phyloP scores from a whole-genome alignment of 768 basidiomycete genomes.

The Mycena amicta region DNA sequence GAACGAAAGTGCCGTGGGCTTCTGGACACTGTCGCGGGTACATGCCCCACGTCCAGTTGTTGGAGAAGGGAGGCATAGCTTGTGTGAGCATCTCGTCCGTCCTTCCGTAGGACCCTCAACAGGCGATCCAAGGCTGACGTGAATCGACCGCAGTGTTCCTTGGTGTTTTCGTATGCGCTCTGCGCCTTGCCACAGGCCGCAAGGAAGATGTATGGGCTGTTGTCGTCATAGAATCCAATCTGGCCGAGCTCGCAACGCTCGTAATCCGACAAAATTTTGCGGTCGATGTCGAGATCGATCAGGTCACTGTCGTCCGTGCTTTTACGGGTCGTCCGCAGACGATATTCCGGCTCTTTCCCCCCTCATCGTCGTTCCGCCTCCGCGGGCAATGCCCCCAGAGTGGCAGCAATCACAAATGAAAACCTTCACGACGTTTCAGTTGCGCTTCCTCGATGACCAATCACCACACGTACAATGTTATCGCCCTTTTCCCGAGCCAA shows the following conservation, averaged over 20 bases:
- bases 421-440: not conserved
- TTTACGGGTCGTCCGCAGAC: not conserved
- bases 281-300: conserved; percentile 1
- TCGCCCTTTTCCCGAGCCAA: conserved; percentile 12
- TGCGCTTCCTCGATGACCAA: not conserved
- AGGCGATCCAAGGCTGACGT: not conserved
- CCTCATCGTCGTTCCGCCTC: not conserved
- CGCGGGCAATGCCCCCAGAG: conserved; percentile 4
- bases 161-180: not conserved
- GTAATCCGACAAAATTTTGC: not conserved
- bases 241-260: not conserved
- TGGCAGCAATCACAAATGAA: conserved; percentile 16
- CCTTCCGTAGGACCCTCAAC: not conserved
- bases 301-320: not conserved
- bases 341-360: not conserved
- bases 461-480: conserved; percentile 7
- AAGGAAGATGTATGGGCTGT: conserved; percentile 2
- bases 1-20: not conserved
- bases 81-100: not conserved
- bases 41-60: not conserved
- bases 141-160: not conserved
- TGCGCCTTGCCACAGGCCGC: conserved; percentile 4
- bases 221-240: conserved; percentile 5
- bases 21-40: not conserved
- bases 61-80: not conserved